Conservation (phyloP, 2,329 filamentous ascomycete species). For the Aspergillus arachidicola region DNA sequence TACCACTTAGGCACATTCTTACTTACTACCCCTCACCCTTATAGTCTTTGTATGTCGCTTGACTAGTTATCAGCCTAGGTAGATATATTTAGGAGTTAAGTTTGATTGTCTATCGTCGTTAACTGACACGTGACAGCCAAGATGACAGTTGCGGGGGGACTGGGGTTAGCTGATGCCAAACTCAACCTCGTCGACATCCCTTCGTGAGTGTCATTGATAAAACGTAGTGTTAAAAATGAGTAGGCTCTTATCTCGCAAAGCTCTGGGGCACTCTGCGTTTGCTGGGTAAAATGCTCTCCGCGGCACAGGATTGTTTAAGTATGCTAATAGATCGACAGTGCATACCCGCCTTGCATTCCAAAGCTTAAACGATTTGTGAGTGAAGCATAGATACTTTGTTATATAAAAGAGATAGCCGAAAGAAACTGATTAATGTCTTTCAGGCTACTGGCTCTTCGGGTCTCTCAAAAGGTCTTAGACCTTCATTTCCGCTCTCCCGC, state of each 20-base stretch:
- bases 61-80: no score
- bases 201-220: not conserved
- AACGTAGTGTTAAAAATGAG: not conserved
- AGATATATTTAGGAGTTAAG: no score
- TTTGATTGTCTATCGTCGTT: not conserved
- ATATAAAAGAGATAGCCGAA: not conserved
- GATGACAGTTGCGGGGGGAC: not conserved
- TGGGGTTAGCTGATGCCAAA: not conserved
- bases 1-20: no score
- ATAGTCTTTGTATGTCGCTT: no score
- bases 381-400: not conserved
- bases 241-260: not conserved
- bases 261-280: not conserved
- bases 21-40: no score
- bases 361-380: conserved; percentile 14
- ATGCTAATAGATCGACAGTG: conserved; percentile 9
- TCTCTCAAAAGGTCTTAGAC: conserved; percentile 8
- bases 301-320: no score
- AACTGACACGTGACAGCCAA: not conserved
- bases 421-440: not conserved
- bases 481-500: not conserved
- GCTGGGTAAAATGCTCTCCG: conserved; percentile 1
- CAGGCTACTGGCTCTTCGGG: conserved; percentile 8
- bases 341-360: conserved; percentile 9
- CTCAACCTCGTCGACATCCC: not conserved